Evolutionary conservation across 2,329 filamentous ascomycete genomes (phyloP).

Genomic region (Beauveria australis): DNA sequence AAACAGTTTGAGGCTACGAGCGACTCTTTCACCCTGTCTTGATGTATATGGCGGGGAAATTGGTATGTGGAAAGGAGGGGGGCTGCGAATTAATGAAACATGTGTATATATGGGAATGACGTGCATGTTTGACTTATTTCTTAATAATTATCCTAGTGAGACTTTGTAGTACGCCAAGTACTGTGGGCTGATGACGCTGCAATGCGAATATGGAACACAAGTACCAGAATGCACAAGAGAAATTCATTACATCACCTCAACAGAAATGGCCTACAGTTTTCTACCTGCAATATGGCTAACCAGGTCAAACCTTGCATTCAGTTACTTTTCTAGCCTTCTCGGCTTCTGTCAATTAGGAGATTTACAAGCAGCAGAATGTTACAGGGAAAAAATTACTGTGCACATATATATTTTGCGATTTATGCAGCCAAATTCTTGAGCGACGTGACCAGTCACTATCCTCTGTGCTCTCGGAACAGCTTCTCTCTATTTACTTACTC

Average conservation of each 20-base stretch:
- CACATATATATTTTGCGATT: neutral
- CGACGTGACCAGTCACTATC: neutral
- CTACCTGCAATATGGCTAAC: too few relatives aligned
- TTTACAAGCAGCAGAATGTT: neutral
- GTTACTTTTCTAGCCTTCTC: too few relatives aligned
- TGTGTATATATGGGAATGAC: neutral
- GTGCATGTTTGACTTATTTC: neutral
- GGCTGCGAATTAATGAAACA: neutral
- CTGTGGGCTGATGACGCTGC: too few relatives aligned
- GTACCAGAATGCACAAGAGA: neutral
- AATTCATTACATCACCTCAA: too few relatives aligned
- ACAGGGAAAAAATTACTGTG: neutral
- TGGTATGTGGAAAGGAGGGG: neutral
- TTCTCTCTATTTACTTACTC: neutral
- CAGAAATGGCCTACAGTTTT: too few relatives aligned
- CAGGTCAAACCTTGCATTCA: too few relatives aligned
- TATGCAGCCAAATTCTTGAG: neutral
- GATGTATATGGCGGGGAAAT: neutral
- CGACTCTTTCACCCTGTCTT: conserved; percentile 34
- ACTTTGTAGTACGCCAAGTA: neutral
- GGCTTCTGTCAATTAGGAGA: too few relatives aligned
- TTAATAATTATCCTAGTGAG: neutral
- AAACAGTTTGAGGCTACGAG: conserved; percentile 62
- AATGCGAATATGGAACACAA: neutral
- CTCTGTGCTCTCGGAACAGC: neutral